A percentile compares a stretch with the other conserved stretches of the same genome.
These are phyloP conservation scores for Sophora flavescens DNA, from an alignment of 306 rosid species.

Conservation along the genomic window DNA sequence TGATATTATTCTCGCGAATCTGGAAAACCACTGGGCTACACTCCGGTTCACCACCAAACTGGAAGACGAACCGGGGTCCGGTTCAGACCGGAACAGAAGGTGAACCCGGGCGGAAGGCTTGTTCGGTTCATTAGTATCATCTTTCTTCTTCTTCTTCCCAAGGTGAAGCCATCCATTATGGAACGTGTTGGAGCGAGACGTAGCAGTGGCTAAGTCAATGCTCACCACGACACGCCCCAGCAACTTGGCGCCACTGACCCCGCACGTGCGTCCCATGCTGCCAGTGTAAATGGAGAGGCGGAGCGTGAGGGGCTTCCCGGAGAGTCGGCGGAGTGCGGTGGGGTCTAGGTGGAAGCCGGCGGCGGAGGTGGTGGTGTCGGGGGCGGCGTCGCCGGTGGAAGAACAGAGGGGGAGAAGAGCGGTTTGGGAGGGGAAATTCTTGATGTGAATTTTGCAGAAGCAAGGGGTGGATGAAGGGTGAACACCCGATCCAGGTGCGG, in stretches of 20 bases:
- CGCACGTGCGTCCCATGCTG: constrained; percentile 71
- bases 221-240: constrained; percentile 67
- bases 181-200: constrained; percentile 47
- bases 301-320: constrained; percentile 55
- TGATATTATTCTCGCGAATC: constrained; percentile 78
- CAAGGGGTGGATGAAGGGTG: constrained; percentile 93
- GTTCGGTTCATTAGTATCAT: constrained; percentile 32
- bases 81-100: constrained; percentile 74
- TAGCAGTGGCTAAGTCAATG: constrained; percentile 49
- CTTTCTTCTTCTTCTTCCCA: constrained; percentile 46
- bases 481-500: constrained; percentile 61
- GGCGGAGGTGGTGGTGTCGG: constrained; percentile 59
- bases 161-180: constrained; percentile 82
- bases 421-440: constrained; percentile 66
- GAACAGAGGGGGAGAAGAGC: constrained; percentile 71
- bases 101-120: constrained; percentile 60
- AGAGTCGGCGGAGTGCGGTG: constrained; percentile 59
- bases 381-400: constrained; percentile 48
- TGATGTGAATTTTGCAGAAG: constrained; percentile 70
- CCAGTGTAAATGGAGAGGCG: constrained; percentile 75
- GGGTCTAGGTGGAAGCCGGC: constrained; percentile 72
- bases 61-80: constrained; percentile 85
- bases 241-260: constrained; percentile 63
- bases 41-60: constrained; percentile 96
- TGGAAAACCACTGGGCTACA: constrained; percentile 92